Conservation (phyloP, 2,329 filamentous ascomycete species). For the Aspergillus viridinutans region DNA sequence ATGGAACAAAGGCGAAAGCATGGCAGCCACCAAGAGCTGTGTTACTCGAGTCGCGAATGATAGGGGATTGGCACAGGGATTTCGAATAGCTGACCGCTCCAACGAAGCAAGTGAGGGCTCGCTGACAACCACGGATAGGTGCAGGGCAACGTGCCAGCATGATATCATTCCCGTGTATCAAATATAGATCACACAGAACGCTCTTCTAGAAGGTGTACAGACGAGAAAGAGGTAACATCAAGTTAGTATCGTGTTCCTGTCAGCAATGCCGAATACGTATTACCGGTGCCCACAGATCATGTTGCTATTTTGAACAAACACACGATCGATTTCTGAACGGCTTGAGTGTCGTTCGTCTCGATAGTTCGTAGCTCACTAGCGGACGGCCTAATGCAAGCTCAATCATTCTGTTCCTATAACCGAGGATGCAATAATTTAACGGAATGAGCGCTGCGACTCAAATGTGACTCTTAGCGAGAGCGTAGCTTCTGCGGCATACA, state of each 20-base stretch:
- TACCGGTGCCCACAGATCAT: neutral
- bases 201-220: constrained; percentile 7
- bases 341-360: neutral
- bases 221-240: constrained; percentile 4
- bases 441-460: neutral
- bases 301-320: neutral
- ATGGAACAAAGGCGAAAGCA: constrained; percentile 27
- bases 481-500: neutral
- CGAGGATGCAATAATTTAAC: neutral
- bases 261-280: neutral
- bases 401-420: neutral
- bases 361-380: neutral
- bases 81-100: constrained; percentile 4
- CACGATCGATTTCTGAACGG: neutral
- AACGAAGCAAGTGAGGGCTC: neutral
- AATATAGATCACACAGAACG: constrained; percentile 2
- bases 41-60: constrained; percentile 18
- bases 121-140: constrained; percentile 9
- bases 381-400: neutral
- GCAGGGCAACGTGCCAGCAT: constrained; percentile 13
- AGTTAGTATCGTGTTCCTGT: neutral
- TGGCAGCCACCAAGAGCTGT: constrained; percentile 30
- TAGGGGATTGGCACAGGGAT: constrained; percentile 9
- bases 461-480: neutral
- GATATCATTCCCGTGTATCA: constrained; percentile 9